phyloP scores from a whole-genome alignment of 768 basidiomycete species.

The Boletus huronensis region DNA sequence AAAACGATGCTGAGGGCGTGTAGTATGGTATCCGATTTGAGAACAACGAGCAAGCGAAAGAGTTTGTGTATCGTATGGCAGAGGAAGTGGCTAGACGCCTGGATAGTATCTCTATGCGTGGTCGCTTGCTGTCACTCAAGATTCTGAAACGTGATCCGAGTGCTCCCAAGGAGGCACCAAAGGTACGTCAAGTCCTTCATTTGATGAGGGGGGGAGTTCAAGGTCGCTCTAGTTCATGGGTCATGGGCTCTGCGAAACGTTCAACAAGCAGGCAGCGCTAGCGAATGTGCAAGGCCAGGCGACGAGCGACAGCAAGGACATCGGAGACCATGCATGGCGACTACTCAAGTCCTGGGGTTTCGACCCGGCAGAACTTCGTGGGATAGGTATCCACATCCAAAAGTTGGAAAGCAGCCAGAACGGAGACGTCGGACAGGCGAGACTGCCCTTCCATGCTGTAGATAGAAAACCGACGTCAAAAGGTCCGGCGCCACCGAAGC shows the following conservation, averaged over 20 bases:
- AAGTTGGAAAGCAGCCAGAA: conserved; percentile 64
- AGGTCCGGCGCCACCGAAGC: background rate
- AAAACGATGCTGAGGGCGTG: conserved; percentile 1
- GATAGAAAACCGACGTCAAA: conserved; percentile 2
- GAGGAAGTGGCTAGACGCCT: conserved; percentile 73
- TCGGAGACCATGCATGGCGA: conserved; percentile 76
- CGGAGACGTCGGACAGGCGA: conserved; percentile 51
- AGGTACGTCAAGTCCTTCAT: conserved; percentile 46
- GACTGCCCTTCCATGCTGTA: conserved; percentile 52
- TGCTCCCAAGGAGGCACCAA: conserved; percentile 87
- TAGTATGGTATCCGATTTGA: conserved; percentile 97
- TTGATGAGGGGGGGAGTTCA: background rate
- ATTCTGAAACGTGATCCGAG: conserved; percentile 82
- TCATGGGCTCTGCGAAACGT: conserved; percentile 80
- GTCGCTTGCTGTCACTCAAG: conserved; percentile 78
- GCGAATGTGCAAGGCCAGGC: conserved; percentile 58
- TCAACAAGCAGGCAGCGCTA: conserved; percentile 69
- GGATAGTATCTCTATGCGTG: conserved; percentile 62
- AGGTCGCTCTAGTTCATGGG: conserved; percentile 69
- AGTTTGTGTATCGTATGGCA: conserved; percentile 74
- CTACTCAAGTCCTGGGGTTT: conserved; percentile 71
- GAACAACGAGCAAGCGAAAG: conserved; percentile 73
- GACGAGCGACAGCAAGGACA: conserved; percentile 67
- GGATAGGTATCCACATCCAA: conserved; percentile 86
- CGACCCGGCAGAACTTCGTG: conserved; percentile 84